Conservation (phyloP, 176 grass and related monocot genomes). For the Hyparrhenia diplandra region DNA sequence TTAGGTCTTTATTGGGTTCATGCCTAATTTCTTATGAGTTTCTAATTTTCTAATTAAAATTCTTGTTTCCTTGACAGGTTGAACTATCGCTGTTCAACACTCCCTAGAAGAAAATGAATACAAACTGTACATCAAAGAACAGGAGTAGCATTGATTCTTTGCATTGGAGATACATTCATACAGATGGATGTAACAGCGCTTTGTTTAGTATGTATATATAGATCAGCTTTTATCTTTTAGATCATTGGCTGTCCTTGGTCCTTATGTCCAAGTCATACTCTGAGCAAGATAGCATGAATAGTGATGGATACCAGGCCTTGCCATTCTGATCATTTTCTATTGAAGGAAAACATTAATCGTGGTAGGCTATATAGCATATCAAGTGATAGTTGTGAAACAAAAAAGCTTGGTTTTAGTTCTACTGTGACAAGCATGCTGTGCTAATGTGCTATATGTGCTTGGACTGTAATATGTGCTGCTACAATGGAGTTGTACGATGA, state of each 20-base stretch:
- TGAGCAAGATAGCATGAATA: background rate
- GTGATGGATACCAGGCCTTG: background rate
- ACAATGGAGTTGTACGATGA: background rate
- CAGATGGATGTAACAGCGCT: background rate
- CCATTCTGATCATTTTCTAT: background rate
- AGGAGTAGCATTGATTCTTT: background rate
- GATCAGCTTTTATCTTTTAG: background rate
- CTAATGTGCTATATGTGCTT: background rate
- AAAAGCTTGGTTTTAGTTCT: background rate
- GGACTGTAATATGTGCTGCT: background rate
- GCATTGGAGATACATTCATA: background rate
- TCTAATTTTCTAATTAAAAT: constrained; percentile 16
- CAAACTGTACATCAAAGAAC: background rate
- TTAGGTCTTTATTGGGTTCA: background rate
- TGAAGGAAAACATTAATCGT: background rate
- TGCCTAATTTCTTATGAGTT: background rate
- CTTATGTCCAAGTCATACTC: background rate
- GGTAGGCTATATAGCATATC: background rate
- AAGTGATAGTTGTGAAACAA: constrained; percentile 8
- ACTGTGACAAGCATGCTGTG: background rate
- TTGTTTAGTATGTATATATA: background rate
- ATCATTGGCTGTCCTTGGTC: background rate
- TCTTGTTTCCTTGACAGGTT: constrained; percentile 8
- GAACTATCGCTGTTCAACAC: background rate
- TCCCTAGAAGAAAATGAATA: background rate